Percentiles rank a stretch among this genome's conserved stretches.
Evolutionary conservation across 208 protist genomes (phyloP).

Genomic region (Trypanosoma congolense): DNA sequence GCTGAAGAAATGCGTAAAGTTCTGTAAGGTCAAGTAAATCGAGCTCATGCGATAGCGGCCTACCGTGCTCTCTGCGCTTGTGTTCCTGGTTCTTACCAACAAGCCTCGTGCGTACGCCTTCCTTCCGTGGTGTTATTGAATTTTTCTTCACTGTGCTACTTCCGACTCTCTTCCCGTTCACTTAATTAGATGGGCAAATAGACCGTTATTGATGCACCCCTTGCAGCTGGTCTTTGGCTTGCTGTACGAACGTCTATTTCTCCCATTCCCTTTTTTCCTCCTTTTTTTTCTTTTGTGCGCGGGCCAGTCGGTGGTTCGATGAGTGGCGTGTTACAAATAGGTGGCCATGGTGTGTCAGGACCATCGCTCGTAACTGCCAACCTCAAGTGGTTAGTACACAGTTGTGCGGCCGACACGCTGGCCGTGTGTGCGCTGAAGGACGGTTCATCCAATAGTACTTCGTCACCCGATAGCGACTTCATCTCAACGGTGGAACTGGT

Average conservation of each 20-base stretch:
- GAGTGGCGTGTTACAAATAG: constrained; percentile 3
- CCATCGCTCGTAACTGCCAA: constrained; percentile 29
- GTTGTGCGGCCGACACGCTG: constrained; percentile 10
- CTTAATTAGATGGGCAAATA: no score
- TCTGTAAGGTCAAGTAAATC: no score
- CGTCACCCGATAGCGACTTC: constrained; percentile 13
- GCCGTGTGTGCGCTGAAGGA: constrained; percentile 18
- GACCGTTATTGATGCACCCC: no score
- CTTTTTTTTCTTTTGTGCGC: not conserved
- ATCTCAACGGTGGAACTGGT: constrained; percentile 12
- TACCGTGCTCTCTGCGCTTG: no score
- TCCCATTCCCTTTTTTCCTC: not conserved
- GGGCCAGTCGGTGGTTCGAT: not conserved
- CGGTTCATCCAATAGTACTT: not conserved
- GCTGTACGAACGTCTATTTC: not conserved
- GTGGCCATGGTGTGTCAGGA: constrained; percentile 26
- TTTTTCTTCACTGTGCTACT: no score
- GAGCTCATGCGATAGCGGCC: no score
- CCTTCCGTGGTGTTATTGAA: no score
- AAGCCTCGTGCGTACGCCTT: no score
- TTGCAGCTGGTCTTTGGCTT: not conserved
- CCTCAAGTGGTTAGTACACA: constrained; percentile 25
- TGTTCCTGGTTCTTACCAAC: no score
- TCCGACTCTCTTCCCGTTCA: no score
- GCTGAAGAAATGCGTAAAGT: constrained; percentile 80